phyloP scores from a whole-genome alignment of 768 basidiomycete species.

The Rhodotorula toruloides region DNA sequence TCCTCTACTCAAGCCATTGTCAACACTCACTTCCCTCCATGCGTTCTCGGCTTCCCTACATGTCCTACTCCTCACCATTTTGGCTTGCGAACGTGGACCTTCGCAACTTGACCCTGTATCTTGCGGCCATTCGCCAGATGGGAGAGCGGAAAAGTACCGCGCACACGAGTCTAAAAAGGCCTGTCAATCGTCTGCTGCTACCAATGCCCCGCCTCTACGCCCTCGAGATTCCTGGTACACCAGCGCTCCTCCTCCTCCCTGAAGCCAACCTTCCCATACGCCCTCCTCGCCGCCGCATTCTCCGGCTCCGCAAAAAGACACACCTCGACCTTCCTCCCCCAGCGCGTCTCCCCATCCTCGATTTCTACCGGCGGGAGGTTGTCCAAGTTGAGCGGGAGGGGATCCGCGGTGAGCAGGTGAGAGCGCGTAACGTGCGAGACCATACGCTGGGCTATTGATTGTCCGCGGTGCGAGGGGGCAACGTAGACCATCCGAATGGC shows the following conservation, averaged over 20 bases:
- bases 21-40: no score
- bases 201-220: constrained; percentile 15
- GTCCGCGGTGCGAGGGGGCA: background rate
- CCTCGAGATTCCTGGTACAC: constrained; percentile 3
- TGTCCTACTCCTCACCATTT: no score
- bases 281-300: background rate
- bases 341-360: background rate
- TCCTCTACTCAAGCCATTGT: no score
- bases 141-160: no score
- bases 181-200: background rate
- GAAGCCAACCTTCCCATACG: constrained; percentile 12
- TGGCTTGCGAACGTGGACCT: no score
- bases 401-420: constrained; percentile 10
- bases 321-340: constrained; percentile 21
- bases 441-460: constrained; percentile 12
- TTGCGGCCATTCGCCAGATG: no score
- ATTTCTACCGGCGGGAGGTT: background rate
- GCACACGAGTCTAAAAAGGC: no score
- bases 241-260: background rate
- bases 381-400: background rate
- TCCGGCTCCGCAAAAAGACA: constrained; percentile 23
- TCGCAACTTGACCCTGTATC: no score
- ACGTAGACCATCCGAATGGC: constrained; percentile 22
- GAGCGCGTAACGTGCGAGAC: background rate
- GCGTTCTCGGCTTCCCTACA: no score